These are phyloP conservation scores for Boletus rubroflammeus DNA, from an alignment of 768 basidiomycete genomes.

Conservation along the genomic window DNA sequence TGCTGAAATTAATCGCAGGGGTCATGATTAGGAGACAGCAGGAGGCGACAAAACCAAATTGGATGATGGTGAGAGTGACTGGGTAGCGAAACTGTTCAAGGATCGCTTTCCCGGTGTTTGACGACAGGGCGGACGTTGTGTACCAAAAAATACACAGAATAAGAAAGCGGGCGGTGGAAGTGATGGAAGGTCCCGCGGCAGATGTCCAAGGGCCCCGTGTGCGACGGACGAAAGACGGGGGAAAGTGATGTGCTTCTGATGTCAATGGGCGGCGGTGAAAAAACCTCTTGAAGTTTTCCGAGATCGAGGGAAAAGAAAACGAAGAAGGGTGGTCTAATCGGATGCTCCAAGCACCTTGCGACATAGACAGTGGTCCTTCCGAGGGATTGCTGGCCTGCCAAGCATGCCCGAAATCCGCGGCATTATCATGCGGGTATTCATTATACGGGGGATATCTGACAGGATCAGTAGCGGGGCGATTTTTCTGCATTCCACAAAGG, in stretches of 20 bases:
- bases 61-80: constrained; percentile 94
- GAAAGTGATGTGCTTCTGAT: constrained; percentile 14
- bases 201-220: constrained; percentile 18
- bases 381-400: constrained; percentile 25
- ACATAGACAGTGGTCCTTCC: constrained; percentile 7
- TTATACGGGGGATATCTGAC: constrained; percentile 17
- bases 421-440: constrained; percentile 17
- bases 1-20: constrained; percentile 63
- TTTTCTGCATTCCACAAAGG: constrained; percentile 24
- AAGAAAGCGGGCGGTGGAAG: constrained; percentile 54
- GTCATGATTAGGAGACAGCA: constrained; percentile 87
- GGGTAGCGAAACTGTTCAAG: constrained; percentile 91
- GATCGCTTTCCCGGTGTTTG: constrained; percentile 95
- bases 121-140: constrained; percentile 85
- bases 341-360: constrained; percentile 6
- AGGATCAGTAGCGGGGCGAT: constrained; percentile 2
- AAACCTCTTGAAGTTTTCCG: constrained; percentile 14
- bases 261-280: constrained; percentile 17
- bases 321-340: constrained; percentile 3
- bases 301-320: constrained; percentile 9
- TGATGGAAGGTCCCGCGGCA: constrained; percentile 12
- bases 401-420: constrained; percentile 9
- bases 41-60: constrained; percentile 90
- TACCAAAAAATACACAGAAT: constrained; percentile 91
- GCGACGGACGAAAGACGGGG: constrained; percentile 27